Base-by-base conservation (phyloP, 768 basidiomycete species). In the Heimioporus sp. region DNA sequence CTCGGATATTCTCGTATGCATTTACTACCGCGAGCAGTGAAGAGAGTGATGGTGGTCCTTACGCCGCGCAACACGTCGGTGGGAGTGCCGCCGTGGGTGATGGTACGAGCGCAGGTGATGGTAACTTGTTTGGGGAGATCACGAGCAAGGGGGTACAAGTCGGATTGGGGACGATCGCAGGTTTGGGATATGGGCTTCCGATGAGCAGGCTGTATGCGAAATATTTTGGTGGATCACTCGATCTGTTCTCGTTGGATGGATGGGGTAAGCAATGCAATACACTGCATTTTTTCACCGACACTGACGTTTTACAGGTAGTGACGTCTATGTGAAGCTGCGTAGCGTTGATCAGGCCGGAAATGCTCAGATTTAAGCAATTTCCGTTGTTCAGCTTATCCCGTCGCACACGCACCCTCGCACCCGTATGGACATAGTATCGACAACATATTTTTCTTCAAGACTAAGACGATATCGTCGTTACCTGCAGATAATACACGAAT, bases 191-290 rank as follows among this genome's bases (percentile, higher is more conserved):
- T 57, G 92, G 92, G 1, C 70, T 90, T 48, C 88, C 87, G 11
- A 89, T 90, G 88, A 88, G 86, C 66, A 77, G 77, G 51, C 65
- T 90, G 43, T 88, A 89, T 60, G 83, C 86, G 15, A 81, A 73
- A 79, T 94, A 94, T 65, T 95, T 95, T 60, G 91, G 92, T 10
- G 92, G 92, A 16, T 86, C 86, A 5, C 75, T 95, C 21, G 87
- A 93, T 58, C 72, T 96, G 39, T 80, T 89, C 53, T 85, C 87
- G 2, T 66, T 95, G 42, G 87, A 92, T 65, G 89, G 91, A 11
- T 92, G 89, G 89, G 90, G 90, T 81, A 61, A 65, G 78, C 66
- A 36, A 35, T 47, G 38, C 36, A 32, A 32, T 8, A 13, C 12
- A 5, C 31, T n/a, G 3, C n/a, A 7, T 42, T 28, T 8, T 4